Evolutionary conservation across 2,329 filamentous ascomycete genomes (phyloP).

Genomic region (Epichloe uncinata): DNA sequence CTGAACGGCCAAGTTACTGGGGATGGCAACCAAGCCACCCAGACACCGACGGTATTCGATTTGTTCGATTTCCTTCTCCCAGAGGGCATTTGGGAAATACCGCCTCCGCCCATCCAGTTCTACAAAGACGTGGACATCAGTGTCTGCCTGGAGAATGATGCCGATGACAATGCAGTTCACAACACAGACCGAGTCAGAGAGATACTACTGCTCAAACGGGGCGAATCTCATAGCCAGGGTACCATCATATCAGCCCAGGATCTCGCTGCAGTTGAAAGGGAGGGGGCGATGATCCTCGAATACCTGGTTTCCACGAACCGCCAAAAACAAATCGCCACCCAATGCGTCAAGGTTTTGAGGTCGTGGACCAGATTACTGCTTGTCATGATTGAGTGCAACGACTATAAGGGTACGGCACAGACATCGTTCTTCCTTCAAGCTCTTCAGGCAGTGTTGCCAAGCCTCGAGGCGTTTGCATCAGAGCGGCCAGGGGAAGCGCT

Average conservation of each 20-base stretch:
- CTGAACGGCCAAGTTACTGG: conserved; percentile 64
- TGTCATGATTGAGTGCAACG: conserved; percentile 70
- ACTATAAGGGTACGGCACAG: conserved; percentile 59
- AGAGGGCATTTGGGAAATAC: conserved; percentile 34
- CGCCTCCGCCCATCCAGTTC: conserved; percentile 41
- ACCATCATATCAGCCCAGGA: conserved; percentile 37
- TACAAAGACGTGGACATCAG: conserved; percentile 56
- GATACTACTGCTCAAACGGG: conserved; percentile 56
- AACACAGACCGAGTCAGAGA: conserved; percentile 61
- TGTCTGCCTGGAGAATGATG: conserved; percentile 47
- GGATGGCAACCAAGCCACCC: conserved; percentile 50
- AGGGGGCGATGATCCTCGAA: conserved; percentile 46
- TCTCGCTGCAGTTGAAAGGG: conserved; percentile 35
- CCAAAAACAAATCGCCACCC: conserved; percentile 40
- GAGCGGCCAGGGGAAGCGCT: conserved; percentile 58
- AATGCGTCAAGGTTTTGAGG: conserved; percentile 54
- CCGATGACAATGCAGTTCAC: conserved; percentile 45
- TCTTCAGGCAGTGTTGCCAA: conserved; percentile 76
- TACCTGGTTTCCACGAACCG: conserved; percentile 53
- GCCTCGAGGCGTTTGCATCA: conserved; percentile 63
- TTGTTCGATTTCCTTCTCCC: conserved; percentile 74
- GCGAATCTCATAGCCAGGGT: conserved; percentile 40
- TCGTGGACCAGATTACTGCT: conserved; percentile 78
- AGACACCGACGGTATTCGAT: conserved; percentile 72
- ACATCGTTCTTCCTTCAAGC: conserved; percentile 74